Evolutionary conservation across 164 flowering plant genomes (phyloP), one percentile per base, ranked within the genome.

Genomic region (Euptelea pleiosperma): DNA sequence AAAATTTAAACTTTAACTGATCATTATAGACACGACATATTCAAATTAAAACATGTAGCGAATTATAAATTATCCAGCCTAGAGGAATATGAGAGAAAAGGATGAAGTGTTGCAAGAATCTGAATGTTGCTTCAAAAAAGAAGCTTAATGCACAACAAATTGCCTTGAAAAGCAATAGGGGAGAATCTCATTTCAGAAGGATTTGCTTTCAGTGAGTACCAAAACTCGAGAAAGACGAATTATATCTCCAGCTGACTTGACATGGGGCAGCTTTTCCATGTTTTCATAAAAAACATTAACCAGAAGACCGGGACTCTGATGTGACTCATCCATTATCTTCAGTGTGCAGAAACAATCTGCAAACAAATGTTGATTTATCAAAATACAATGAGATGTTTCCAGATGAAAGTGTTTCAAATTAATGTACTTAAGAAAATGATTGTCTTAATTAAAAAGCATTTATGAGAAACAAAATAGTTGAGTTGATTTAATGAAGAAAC

Each of bases 331-430:
- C 53, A 79, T 52, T 52, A 88, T 68, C 59, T 64, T 79, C 36
- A 85, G 14, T 0, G 73, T 41, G 59, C 82, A 71, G 59, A 65
- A 74, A 21, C 29, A 80, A 78, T 88, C 96, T 88, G 73, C 78
- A 58, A 58, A 62, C 15, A 22, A 18, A 53, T 40, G 16, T 15
- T 57, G 15, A 31, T 31, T 10, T 11, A 24, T 36, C 35, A 45
- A 33, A 12, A 49, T 6, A 10, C 2, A 42, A 34, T n/a, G n/a
- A 49, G 49, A 26, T 4, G 5, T 12, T 8, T 29, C 26, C 7
- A 44, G 10, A 6, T 26, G n/a, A n/a, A 52, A 21, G 21, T 7
- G n/a, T 3, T 19, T 52, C 4, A 62, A 14, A 19, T 24, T 7
- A 28, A 19, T 44, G 24, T 3, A 10, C 5, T 22, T 44, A 44